phyloP scores from a whole-genome alignment of 257 asterid genomes.

The Solanum ossicruentum region DNA sequence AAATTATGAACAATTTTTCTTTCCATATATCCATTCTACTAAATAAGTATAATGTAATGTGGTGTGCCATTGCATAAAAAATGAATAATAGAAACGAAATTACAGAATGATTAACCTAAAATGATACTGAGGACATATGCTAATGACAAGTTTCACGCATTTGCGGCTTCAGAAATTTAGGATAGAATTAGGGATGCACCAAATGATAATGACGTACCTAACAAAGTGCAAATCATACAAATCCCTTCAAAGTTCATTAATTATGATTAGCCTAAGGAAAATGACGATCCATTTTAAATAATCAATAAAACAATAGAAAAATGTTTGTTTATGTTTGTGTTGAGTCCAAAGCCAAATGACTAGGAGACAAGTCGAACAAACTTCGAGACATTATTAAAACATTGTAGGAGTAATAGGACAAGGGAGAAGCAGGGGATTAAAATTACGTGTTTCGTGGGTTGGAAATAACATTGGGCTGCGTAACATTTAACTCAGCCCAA shows the following conservation, averaged over 20 bases:
- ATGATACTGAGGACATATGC: not conserved
- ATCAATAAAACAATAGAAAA: not conserved
- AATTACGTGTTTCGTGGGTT: constrained; percentile 5
- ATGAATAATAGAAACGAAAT: not conserved
- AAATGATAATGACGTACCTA: not conserved
- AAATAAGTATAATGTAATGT: not conserved
- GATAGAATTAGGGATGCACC: not conserved
- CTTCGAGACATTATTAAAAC: not conserved
- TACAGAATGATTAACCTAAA: not conserved
- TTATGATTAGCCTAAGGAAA: not conserved
- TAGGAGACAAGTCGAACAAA: not conserved
- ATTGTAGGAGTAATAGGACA: not conserved
- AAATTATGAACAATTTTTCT: not conserved
- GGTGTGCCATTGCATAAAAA: not conserved
- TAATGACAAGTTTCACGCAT: not conserved
- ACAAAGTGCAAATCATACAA: not conserved
- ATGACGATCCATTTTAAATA: not conserved
- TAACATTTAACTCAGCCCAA: not conserved
- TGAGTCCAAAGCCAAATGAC: not conserved
- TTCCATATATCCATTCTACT: not conserved
- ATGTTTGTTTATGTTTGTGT: no score
- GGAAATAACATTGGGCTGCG: constrained; percentile 1
- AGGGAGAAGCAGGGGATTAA: not conserved
- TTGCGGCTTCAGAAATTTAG: not conserved
- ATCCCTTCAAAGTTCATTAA: not conserved